Base-by-base conservation (phyloP, 352 stramenopile genomes). In the Aphanomyces invadans region DNA sequence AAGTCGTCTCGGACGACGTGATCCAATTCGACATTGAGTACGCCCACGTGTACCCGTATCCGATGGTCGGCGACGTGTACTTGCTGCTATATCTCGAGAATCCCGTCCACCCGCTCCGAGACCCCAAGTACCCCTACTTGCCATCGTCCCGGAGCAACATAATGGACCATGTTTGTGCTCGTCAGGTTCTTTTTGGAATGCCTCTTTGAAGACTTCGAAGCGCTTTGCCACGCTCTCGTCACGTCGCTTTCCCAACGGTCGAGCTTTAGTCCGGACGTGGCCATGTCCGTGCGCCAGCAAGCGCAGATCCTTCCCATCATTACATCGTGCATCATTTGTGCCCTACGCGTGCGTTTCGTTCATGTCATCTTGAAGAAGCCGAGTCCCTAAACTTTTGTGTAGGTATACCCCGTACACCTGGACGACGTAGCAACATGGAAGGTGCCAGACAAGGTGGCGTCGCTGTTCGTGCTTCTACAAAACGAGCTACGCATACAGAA, bases 31-130 rank as follows among this genome's bases (percentile, higher is more conserved):
- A 81, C 29, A 81, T 95, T 28, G 80, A 96, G 68, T 96, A 89
- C 68, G 77, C 72, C 9, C 71, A 64, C 25, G 55, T 90, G 4
- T 96, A 90, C 52, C 73, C 78, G 4, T 75, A 88, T 32, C 80
- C 88, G 17, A 75, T 85, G 54, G 75, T 88, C 28, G 90, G 89
- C 31, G 92, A 93, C 54, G 84, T 97, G 19, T 98, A 98, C 65
- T 74, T 98, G 25, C 79, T 79, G 2, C 70, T 97, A 64, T 98
- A 91, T 69, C 75, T 98, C 57, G 92, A 97, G 71, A 86, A 96
- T 51, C 93, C 94, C 31, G 97, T 88, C 7, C 97, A 91, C 72
- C 82, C 85, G 39, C 75, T 98, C 25, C 85, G 89, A 19, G 90
- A 98, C 70, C 90, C 94, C 31, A 79, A 92, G 76, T 92, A 81